phyloP scores from a whole-genome alignment of 208 protist genomes.

The Endotrypanum monterogeii region DNA sequence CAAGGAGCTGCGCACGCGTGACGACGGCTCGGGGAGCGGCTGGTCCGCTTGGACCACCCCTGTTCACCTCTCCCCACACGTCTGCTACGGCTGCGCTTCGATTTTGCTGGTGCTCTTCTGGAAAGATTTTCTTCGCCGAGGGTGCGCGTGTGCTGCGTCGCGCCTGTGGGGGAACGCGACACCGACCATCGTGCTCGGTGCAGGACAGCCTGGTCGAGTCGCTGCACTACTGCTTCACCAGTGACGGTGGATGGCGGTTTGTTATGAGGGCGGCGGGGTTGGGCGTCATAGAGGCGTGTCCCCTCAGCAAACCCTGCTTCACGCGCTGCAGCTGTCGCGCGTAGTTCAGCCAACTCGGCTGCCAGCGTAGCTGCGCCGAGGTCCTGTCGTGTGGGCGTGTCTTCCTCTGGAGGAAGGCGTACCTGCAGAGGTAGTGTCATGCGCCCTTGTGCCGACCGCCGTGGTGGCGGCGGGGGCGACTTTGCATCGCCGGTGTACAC shows the following conservation, averaged over 20 bases:
- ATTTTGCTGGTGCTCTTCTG: not conserved
- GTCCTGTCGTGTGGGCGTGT: not conserved
- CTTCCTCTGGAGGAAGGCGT: slow-evolving; percentile 24
- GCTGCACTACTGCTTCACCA: not conserved
- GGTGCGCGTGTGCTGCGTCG: not conserved
- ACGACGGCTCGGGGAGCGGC: not conserved
- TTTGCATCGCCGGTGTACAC: slow-evolving; percentile 12
- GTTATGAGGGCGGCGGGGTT: not conserved
- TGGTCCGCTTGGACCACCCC: not conserved
- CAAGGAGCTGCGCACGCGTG: not conserved
- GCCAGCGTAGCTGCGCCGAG: slow-evolving; percentile 3
- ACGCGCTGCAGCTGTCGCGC: slow-evolving; percentile 9
- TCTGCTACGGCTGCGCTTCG: not conserved
- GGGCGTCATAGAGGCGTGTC: slow-evolving; percentile 17
- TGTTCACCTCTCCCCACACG: not conserved
- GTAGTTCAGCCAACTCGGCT: slow-evolving; percentile 7
- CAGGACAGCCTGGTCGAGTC: slow-evolving; percentile 2
- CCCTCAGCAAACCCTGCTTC: slow-evolving; percentile 14
- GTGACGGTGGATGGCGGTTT: not conserved
- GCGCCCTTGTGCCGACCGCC: not conserved
- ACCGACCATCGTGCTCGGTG: not conserved
- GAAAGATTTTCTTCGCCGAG: not conserved
- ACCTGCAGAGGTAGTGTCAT: slow-evolving; percentile 29
- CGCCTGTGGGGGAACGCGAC: not conserved
- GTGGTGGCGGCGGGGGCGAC: not conserved